phyloP scores from a whole-genome alignment of 495 filamentous ascomycete species.

The Chlorociboria aeruginascens region DNA sequence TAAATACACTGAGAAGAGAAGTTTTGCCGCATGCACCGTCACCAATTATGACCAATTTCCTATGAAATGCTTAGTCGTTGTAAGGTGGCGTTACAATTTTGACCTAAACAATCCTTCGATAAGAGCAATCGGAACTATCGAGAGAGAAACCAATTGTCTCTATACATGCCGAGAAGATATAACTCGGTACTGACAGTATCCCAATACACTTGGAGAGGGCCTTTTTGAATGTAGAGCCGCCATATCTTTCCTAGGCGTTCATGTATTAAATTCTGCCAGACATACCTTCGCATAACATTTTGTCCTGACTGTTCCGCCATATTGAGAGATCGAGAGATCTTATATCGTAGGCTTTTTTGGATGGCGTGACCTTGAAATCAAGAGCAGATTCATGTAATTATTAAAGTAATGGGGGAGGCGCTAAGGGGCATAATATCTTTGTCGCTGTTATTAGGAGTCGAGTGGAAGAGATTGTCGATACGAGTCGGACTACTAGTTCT shows the following conservation, averaged over 20 bases:
- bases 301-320: slow-evolving; percentile 41
- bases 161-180: too few relatives aligned
- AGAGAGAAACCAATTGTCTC: too few relatives aligned
- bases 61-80: slow-evolving; percentile 23
- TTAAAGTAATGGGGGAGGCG: slow-evolving; percentile 3
- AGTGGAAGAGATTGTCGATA: slow-evolving; percentile 6
- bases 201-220: too few relatives aligned
- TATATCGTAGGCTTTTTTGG: not conserved
- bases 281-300: slow-evolving; percentile 66
- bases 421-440: not conserved
- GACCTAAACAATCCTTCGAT: too few relatives aligned
- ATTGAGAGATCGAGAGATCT: not conserved
- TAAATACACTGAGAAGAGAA: slow-evolving; percentile 94
- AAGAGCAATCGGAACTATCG: too few relatives aligned
- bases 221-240: not conserved
- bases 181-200: too few relatives aligned
- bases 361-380: not conserved
- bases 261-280: not conserved
- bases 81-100: not conserved
- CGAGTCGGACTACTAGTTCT: slow-evolving; percentile 8
- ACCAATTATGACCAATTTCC: slow-evolving; percentile 98
- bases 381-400: slow-evolving; percentile 7
- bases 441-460: not conserved
- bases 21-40: slow-evolving; percentile 99
- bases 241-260: too few relatives aligned